Conservation (phyloP, 2,329 filamentous ascomycete species). For the Botryotinia narcissicola region DNA sequence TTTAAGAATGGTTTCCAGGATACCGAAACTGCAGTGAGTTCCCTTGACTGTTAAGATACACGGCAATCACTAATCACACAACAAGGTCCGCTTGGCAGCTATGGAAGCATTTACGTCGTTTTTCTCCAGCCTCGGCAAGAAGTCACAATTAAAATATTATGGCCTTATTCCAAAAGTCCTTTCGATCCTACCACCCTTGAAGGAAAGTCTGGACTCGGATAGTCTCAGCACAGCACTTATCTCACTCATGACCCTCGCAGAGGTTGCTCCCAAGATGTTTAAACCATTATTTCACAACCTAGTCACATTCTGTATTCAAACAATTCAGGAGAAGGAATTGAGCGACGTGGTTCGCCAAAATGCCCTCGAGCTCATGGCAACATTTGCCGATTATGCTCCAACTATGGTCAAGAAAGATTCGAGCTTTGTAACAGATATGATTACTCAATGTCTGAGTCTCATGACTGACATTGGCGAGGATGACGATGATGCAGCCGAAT, state of each 20-base stretch:
- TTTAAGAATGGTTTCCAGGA: conserved; percentile 94
- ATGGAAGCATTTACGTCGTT: conserved; percentile 97
- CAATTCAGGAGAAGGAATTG: conserved; percentile 94
- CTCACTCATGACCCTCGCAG: conserved; percentile 89
- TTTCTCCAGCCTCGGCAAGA: conserved; percentile 87
- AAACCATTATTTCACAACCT: conserved; percentile 89
- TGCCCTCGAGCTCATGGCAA: conserved; percentile 94
- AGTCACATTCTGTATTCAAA: conserved; percentile 87
- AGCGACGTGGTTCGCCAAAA: conserved; percentile 90
- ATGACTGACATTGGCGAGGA: conserved; percentile 97
- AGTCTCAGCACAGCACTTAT: conserved; percentile 87
- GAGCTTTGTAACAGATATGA: conserved; percentile 94
- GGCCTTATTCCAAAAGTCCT: conserved; percentile 84
- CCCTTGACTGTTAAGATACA: not conserved
- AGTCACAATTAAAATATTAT: conserved; percentile 85
- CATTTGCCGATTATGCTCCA: conserved; percentile 91
- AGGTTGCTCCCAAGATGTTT: conserved; percentile 97
- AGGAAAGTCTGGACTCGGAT: conserved; percentile 86
- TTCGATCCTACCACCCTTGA: conserved; percentile 91
- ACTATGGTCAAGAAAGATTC: conserved; percentile 92
- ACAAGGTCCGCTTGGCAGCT: conserved; percentile 80
- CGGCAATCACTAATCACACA: conserved; percentile 18
- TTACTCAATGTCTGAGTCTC: conserved; percentile 93
- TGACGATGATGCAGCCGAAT: conserved; percentile 91
- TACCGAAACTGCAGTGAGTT: conserved; percentile 70